Conservation (phyloP, 441 rosid genomes). For the Populus tomentosa region DNA sequence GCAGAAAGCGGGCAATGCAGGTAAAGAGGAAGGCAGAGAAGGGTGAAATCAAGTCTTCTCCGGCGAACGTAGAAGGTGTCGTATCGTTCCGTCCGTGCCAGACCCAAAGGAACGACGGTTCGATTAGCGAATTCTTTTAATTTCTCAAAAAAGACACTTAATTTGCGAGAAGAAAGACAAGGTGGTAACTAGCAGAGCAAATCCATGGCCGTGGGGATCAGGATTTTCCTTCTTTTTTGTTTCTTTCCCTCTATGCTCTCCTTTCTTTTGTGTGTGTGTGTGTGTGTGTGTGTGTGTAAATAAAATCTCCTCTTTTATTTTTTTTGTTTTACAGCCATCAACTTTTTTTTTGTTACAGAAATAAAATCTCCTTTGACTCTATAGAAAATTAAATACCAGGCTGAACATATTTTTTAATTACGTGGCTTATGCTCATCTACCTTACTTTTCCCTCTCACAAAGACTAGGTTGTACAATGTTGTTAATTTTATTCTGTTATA, state of each 20-base stretch:
- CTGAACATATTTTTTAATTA: too few species aligned
- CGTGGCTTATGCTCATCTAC: too few species aligned
- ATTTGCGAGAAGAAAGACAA: not conserved
- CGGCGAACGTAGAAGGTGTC: not conserved
- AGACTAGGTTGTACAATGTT: too few species aligned
- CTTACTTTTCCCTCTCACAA: too few species aligned
- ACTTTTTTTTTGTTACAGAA: too few species aligned
- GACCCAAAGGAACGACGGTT: not conserved
- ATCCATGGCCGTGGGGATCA: not conserved
- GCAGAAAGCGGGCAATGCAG: slow-evolving; percentile 25
- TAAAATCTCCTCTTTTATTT: too few species aligned
- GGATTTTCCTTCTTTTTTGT: not conserved
- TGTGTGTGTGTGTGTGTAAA: too few species aligned
- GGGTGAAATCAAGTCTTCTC: slow-evolving; percentile 1
- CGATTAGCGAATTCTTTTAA: not conserved
- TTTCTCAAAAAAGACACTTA: not conserved
- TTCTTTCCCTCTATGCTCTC: not conserved
- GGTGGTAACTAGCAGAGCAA: not conserved
- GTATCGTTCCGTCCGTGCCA: not conserved
- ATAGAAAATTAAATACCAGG: too few species aligned
- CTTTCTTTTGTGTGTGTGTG: too few species aligned
- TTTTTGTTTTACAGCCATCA: too few species aligned
- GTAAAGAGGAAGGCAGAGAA: slow-evolving; percentile 14
- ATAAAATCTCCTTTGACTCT: too few species aligned
- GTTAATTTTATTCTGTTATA: too few species aligned